Conservation (phyloP, 202 grass and related monocot species). For the Eragrostis tef region DNA sequence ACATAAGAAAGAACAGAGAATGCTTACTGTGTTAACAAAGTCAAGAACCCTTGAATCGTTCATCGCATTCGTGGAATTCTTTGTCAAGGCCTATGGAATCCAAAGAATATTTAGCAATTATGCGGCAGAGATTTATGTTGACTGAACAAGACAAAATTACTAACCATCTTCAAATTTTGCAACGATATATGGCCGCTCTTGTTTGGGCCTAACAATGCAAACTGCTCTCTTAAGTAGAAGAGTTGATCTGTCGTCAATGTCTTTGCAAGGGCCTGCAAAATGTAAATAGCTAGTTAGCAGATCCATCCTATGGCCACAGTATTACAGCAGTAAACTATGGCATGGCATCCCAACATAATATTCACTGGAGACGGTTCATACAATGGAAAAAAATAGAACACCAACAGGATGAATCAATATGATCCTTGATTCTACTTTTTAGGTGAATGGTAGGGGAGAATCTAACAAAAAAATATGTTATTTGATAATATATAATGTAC, state of each 20-base stretch:
- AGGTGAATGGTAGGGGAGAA: not conserved
- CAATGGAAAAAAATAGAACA: slow-evolving; percentile 6
- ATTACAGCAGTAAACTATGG: slow-evolving; percentile 16
- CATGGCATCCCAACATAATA: slow-evolving; percentile 20
- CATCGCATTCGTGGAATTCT: slow-evolving; percentile 63
- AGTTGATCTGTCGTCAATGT: slow-evolving; percentile 69
- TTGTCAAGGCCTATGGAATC: slow-evolving; percentile 63
- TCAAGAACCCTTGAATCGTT: slow-evolving; percentile 81
- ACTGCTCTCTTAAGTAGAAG: slow-evolving; percentile 81
- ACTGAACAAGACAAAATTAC: slow-evolving; percentile 32
- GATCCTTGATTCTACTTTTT: slow-evolving; percentile 3
- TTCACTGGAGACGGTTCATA: not conserved
- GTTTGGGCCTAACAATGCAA: slow-evolving; percentile 70
- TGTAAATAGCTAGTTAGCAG: slow-evolving; percentile 42
- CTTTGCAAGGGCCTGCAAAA: slow-evolving; percentile 83
- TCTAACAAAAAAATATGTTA: not conserved
- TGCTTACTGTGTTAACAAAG: slow-evolving; percentile 73
- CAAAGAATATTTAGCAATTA: slow-evolving; percentile 43
- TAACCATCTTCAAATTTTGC: slow-evolving; percentile 89
- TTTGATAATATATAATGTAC: not conserved
- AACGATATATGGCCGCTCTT: slow-evolving; percentile 77
- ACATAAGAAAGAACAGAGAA: slow-evolving; percentile 16
- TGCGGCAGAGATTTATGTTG: slow-evolving; percentile 11
- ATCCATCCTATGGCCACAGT: not conserved
- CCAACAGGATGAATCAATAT: slow-evolving; percentile 11